phyloP scores from a whole-genome alignment of 768 basidiomycete genomes.

The Hemileccinum impolitum region DNA sequence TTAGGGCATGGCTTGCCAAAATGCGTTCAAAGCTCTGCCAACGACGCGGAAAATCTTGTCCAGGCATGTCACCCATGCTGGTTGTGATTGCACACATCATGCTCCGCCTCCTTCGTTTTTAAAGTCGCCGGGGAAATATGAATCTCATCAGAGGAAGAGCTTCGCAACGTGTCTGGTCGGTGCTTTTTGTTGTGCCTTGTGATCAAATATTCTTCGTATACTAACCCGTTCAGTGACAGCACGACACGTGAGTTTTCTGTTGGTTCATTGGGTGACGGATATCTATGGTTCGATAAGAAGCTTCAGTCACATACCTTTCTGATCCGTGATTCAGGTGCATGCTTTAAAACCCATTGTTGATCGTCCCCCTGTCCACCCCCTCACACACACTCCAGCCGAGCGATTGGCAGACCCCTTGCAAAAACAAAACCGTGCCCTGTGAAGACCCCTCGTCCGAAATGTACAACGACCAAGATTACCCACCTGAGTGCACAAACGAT shows the following conservation, averaged over 20 bases:
- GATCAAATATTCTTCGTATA: neutral
- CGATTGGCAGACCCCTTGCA: neutral
- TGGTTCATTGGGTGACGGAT: neutral
- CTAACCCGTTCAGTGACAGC: neutral
- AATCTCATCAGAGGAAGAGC: neutral
- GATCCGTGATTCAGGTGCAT: neutral
- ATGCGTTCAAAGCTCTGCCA: too few species aligned
- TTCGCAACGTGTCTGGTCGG: neutral
- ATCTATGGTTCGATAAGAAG: neutral
- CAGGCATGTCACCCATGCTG: too few species aligned
- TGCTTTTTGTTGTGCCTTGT: neutral
- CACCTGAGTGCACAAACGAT: neutral
- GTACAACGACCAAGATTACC: neutral
- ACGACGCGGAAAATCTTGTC: too few species aligned
- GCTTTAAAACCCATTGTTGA: slow-evolving; percentile 6
- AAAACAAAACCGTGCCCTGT: neutral
- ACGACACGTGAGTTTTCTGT: neutral
- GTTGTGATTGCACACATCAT: too few species aligned
- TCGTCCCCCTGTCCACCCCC: neutral
- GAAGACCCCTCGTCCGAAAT: neutral
- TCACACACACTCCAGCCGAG: neutral
- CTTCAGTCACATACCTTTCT: neutral
- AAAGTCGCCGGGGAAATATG: neutral
- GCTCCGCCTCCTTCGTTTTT: too few species aligned
- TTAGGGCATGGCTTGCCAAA: slow-evolving; percentile 1